phyloP scores from a whole-genome alignment of 345 rosid species.

The Geranium brycei region DNA sequence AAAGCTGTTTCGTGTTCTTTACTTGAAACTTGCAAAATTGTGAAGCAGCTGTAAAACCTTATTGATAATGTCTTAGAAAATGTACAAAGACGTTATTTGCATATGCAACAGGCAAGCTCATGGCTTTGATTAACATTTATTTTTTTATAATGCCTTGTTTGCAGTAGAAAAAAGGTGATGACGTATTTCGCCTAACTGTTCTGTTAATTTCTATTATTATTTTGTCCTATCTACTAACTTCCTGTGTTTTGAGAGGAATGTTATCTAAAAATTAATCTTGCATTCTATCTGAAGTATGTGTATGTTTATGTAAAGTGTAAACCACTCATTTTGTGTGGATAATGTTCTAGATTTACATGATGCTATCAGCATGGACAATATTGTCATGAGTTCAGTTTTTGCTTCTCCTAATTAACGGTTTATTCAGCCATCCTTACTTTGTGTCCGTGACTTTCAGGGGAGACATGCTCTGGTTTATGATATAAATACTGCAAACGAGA shows the following conservation, averaged over 20 bases:
- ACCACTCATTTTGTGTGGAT: too few species aligned
- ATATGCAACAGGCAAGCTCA: too few species aligned
- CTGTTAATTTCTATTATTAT: background rate
- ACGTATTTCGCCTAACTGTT: background rate
- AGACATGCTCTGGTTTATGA: constrained; percentile 90
- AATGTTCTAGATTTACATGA: too few species aligned
- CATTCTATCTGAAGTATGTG: background rate
- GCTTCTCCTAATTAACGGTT: background rate
- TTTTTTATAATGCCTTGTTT: background rate
- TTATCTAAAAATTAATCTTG: background rate
- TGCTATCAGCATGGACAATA: too few species aligned
- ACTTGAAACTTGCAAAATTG: background rate
- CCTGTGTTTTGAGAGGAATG: background rate
- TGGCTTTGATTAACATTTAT: too few species aligned
- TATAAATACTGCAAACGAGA: constrained; percentile 42
- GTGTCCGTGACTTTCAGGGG: constrained; percentile 42
- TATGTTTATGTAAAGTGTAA: too few species aligned
- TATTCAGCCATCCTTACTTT: background rate
- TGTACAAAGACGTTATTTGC: too few species aligned
- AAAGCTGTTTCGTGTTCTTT: background rate
- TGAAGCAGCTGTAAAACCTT: background rate
- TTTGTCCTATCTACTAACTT: background rate
- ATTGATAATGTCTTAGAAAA: too few species aligned
- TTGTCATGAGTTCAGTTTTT: too few species aligned
- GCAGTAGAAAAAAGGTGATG: background rate